phyloP scores from a whole-genome alignment of 345 rosid genomes.

The Brassica juncea region DNA sequence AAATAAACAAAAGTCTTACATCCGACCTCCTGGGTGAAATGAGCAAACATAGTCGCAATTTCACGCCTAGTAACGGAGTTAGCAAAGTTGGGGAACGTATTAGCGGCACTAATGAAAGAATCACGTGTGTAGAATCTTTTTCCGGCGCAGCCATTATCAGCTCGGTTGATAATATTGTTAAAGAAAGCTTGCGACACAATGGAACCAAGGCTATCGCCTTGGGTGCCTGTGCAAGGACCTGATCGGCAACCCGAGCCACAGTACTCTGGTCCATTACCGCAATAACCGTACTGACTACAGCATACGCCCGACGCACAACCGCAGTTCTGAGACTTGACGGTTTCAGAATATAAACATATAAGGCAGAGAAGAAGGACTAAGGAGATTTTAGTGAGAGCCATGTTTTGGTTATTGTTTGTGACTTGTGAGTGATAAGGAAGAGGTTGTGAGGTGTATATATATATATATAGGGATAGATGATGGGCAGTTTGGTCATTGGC shows the following conservation, averaged over 20 bases:
- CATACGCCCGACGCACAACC: conserved; percentile 51
- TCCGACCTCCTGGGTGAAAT: conserved; percentile 52
- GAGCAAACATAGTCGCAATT: conserved; percentile 57
- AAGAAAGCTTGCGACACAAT: conserved; percentile 51
- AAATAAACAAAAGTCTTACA: conserved; percentile 33
- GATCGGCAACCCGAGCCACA: conserved; percentile 54
- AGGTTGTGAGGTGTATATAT: conserved; percentile 10
- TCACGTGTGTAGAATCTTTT: conserved; percentile 50
- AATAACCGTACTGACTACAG: conserved; percentile 53
- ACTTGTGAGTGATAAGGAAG: background rate
- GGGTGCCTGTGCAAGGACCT: conserved; percentile 45
- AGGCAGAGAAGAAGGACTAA: conserved; percentile 29
- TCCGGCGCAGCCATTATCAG: conserved; percentile 45
- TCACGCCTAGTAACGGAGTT: conserved; percentile 45
- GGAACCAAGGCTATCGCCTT: conserved; percentile 26
- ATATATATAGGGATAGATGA: background rate
- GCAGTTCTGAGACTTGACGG: conserved; percentile 52
- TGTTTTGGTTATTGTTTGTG: conserved; percentile 20
- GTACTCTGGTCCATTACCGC: conserved; percentile 38
- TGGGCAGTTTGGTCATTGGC: conserved; percentile 29
- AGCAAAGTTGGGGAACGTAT: conserved; percentile 37
- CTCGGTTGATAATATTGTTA: conserved; percentile 43
- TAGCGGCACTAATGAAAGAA: conserved; percentile 37
- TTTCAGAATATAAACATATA: conserved; percentile 21
- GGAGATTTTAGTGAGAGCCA: conserved; percentile 20